Percentiles rank a stretch among this genome's conserved stretches.
Evolutionary conservation across 495 filamentous ascomycete genomes (phyloP).

Genomic region (Aspergillus ostianus): DNA sequence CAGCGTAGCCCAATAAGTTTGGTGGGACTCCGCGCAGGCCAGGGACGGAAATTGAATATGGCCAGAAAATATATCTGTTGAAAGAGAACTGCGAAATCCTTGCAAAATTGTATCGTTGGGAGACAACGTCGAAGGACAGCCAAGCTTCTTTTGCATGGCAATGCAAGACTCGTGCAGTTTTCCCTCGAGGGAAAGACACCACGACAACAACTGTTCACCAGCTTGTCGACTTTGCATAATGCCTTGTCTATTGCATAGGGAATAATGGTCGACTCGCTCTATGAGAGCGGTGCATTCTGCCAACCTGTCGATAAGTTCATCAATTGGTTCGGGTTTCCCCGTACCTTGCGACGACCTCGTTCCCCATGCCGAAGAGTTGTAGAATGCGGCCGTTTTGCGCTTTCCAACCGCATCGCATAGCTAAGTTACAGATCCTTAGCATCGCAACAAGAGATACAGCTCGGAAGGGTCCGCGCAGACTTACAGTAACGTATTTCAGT

Average conservation of each 20-base stretch:
- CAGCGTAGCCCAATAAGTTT: slow-evolving; percentile 18
- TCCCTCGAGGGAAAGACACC: slow-evolving; percentile 16
- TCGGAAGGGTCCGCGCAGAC: slow-evolving; percentile 1
- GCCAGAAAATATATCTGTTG: slow-evolving; percentile 9
- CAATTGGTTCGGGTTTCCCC: slow-evolving; percentile 15
- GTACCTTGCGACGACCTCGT: slow-evolving; percentile 1
- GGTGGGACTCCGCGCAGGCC: slow-evolving; percentile 18
- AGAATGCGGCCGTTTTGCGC: slow-evolving; percentile 19
- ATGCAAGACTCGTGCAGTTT: slow-evolving; percentile 17
- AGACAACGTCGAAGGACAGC: slow-evolving; percentile 11
- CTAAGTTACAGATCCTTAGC: slow-evolving; percentile 10
- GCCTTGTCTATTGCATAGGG: slow-evolving; percentile 3
- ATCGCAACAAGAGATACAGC: neutral
- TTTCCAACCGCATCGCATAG: slow-evolving; percentile 21
- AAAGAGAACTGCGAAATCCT: slow-evolving; percentile 16
- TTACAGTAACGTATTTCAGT: slow-evolving; percentile 25
- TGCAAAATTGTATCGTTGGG: slow-evolving; percentile 7
- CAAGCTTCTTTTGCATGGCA: slow-evolving; percentile 21
- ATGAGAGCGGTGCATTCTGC: slow-evolving; percentile 20
- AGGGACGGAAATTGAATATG: slow-evolving; percentile 19
- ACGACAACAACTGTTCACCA: slow-evolving; percentile 13
- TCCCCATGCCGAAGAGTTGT: slow-evolving; percentile 10
- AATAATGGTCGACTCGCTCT: slow-evolving; percentile 19
- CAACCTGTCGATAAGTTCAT: slow-evolving; percentile 22
- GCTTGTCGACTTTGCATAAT: neutral